Evolutionary conservation across 805 yeast genomes (phyloP).

Genomic region (Zygosaccharomyces bailii): DNA sequence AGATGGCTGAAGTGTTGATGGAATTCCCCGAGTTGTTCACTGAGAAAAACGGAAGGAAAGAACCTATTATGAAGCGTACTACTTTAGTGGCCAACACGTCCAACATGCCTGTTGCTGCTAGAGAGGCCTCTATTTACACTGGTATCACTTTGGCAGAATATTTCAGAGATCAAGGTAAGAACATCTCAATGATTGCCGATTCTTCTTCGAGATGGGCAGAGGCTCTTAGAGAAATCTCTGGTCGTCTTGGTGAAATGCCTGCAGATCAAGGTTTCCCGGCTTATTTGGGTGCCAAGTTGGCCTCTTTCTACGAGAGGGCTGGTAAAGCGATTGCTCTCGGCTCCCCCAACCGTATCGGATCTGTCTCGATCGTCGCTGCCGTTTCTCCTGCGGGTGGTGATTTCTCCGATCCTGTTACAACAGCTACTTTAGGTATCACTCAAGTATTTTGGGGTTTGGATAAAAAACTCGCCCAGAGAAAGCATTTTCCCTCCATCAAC

Average conservation of each 20-base stretch:
- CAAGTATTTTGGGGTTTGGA: constrained; percentile 99
- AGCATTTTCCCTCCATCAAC: constrained; percentile 98
- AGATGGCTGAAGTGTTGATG: constrained; percentile 99
- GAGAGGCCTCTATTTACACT: constrained; percentile 99
- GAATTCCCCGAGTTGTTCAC: constrained; percentile 98
- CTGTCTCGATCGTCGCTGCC: constrained; percentile 99
- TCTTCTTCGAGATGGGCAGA: constrained; percentile 99
- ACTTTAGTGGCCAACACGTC: constrained; percentile 98
- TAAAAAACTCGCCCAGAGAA: constrained; percentile 98
- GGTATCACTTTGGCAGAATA: constrained; percentile 98
- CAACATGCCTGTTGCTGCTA: constrained; percentile 99
- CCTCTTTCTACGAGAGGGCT: constrained; percentile 99
- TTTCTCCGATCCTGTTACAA: constrained; percentile 99
- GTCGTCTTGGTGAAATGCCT: constrained; percentile 99
- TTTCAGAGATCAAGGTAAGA: constrained; percentile 99
- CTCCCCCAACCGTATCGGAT: constrained; percentile 93
- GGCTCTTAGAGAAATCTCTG: constrained; percentile 98
- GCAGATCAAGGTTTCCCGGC: constrained; percentile 99
- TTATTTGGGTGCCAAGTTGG: constrained; percentile 95
- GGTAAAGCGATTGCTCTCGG: constrained; percentile 95
- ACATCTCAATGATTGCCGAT: constrained; percentile 99
- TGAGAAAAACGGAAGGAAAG: constrained; percentile 87
- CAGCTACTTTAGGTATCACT: constrained; percentile 98
- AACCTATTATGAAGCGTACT: constrained; percentile 99
- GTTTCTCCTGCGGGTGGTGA: constrained; percentile 99